Evolutionary conservation across 208 protist species (phyloP).

Genomic region (Wallacemonas sp.): DNA sequence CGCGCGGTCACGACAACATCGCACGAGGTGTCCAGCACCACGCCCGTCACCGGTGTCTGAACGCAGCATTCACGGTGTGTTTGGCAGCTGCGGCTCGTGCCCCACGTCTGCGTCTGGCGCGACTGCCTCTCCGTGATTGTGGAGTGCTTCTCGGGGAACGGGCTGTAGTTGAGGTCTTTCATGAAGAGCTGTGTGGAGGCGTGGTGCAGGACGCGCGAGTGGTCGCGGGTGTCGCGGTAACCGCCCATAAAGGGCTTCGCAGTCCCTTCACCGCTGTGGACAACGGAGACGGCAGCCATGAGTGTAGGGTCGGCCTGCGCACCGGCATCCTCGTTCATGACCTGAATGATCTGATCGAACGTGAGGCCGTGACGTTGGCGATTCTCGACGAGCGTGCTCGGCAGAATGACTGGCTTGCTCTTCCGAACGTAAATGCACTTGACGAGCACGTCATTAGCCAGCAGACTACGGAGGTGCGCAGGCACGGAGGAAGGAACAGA

Average conservation of each 20-base stretch:
- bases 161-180: slow-evolving; percentile 59
- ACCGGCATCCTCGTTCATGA: slow-evolving; percentile 24
- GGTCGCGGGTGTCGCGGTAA: slow-evolving; percentile 79
- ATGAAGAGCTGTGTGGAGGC: slow-evolving; percentile 90
- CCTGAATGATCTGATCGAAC: slow-evolving; percentile 63
- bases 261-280: slow-evolving; percentile 1
- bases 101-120: slow-evolving; percentile 92
- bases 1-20: slow-evolving; percentile 76
- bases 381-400: slow-evolving; percentile 52
- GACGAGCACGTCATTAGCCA: slow-evolving; percentile 36
- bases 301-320: slow-evolving; percentile 1
- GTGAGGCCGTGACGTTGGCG: slow-evolving; percentile 48
- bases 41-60: slow-evolving; percentile 82
- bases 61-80: slow-evolving; percentile 89
- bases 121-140: slow-evolving; percentile 28
- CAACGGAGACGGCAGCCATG: slow-evolving; percentile 18
- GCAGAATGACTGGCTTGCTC: slow-evolving; percentile 36
- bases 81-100: slow-evolving; percentile 86
- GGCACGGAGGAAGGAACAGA: slow-evolving; percentile 23
- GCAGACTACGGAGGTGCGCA: slow-evolving; percentile 44
- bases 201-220: slow-evolving; percentile 80
- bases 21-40: slow-evolving; percentile 56
- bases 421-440: slow-evolving; percentile 50
- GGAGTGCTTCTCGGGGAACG: slow-evolving; percentile 21
- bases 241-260: slow-evolving; percentile 92